phyloP scores from a whole-genome alignment of 208 protist species.

The Trypanosoma conorhini region DNA sequence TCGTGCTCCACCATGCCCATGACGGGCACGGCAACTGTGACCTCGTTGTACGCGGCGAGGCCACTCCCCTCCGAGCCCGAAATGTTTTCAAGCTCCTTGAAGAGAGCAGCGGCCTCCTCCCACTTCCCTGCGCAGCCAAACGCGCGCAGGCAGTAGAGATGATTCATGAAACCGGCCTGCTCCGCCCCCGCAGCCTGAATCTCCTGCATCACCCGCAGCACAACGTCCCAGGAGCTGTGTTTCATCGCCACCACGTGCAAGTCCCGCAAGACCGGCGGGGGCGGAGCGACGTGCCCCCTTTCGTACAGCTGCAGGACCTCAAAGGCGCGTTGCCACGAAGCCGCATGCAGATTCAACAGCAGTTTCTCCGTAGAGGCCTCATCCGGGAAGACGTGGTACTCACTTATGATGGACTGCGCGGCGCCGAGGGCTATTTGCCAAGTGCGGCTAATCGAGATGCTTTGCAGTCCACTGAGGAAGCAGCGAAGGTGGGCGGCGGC shows the following conservation, averaged over 20 bases:
- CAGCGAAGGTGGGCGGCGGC: constrained; percentile 55
- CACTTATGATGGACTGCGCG: constrained; percentile 33
- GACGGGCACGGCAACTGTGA: constrained; percentile 61
- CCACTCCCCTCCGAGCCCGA: background rate
- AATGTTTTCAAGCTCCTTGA: constrained; percentile 22
- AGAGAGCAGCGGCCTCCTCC: constrained; percentile 18
- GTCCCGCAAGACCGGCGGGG: constrained; percentile 47
- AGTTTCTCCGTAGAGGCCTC: constrained; percentile 48
- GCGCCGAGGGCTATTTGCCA: constrained; percentile 55
- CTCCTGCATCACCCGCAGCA: constrained; percentile 43
- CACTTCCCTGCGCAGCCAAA: constrained; percentile 48
- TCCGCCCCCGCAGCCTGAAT: constrained; percentile 33
- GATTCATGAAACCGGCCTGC: constrained; percentile 65
- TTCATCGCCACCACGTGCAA: constrained; percentile 74
- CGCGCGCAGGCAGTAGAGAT: constrained; percentile 77
- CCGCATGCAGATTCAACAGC: constrained; percentile 61
- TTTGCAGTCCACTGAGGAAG: constrained; percentile 67
- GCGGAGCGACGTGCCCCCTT: constrained; percentile 21
- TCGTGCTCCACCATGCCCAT: constrained; percentile 65
- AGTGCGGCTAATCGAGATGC: constrained; percentile 52
- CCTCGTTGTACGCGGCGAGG: constrained; percentile 55
- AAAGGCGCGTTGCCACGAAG: constrained; percentile 75
- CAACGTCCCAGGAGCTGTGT: constrained; percentile 60
- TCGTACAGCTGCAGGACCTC: constrained; percentile 45
- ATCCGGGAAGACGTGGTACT: constrained; percentile 40